These are phyloP conservation scores for Lentinula detonsa DNA, from an alignment of 768 basidiomycete genomes.

Conservation along the genomic window DNA sequence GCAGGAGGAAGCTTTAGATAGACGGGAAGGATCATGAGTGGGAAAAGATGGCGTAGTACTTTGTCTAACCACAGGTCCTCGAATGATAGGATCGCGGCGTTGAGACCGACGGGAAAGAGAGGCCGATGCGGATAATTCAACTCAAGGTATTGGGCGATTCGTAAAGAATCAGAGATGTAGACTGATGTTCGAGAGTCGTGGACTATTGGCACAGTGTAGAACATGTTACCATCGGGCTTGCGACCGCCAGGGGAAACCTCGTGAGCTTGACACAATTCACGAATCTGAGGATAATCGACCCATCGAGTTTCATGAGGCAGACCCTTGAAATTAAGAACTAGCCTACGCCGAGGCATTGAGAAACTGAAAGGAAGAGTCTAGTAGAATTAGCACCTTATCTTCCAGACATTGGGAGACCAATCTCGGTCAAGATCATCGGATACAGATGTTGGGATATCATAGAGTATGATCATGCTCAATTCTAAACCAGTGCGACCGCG, in stretches of 20 bases:
- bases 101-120: background rate
- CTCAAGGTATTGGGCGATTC: slow-evolving; percentile 43
- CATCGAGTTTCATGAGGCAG: slow-evolving; percentile 35
- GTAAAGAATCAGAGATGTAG: slow-evolving; percentile 31
- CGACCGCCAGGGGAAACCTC: slow-evolving; percentile 23
- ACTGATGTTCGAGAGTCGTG: slow-evolving; percentile 28
- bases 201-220: slow-evolving; percentile 36
- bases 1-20: background rate
- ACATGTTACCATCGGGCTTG: slow-evolving; percentile 22
- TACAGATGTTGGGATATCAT: slow-evolving; percentile 22
- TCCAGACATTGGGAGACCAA: slow-evolving; percentile 35
- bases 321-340: slow-evolving; percentile 23
- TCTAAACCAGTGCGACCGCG: no score
- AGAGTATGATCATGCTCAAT: slow-evolving; percentile 19
- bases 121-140: slow-evolving; percentile 25
- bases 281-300: slow-evolving; percentile 39
- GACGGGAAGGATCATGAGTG: background rate
- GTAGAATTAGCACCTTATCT: slow-evolving; percentile 22
- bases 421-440: slow-evolving; percentile 15
- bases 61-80: background rate
- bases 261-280: slow-evolving; percentile 21
- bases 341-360: slow-evolving; percentile 10
- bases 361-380: background rate
- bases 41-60: background rate
- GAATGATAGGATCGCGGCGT: background rate